A percentile compares a stretch with the other conserved stretches of the same genome.
Evolutionary conservation across 805 yeast genomes (phyloP).

Genomic region (Starmerella stellata): DNA sequence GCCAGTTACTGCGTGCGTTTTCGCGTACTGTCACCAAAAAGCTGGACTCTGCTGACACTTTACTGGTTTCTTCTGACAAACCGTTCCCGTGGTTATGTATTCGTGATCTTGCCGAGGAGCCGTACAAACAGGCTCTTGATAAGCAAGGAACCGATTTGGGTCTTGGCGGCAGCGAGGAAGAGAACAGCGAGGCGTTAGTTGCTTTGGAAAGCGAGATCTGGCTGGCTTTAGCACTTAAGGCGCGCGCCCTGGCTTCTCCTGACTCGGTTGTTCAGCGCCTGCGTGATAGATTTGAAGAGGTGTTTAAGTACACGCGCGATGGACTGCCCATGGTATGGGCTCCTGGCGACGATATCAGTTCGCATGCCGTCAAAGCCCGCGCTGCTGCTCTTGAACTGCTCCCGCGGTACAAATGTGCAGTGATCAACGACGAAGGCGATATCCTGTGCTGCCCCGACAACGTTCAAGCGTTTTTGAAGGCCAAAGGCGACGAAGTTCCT

Average conservation of each 20-base stretch:
- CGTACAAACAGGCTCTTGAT: slow-evolving; percentile 21
- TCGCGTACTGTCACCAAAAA: slow-evolving; percentile 20
- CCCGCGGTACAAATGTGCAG: slow-evolving; percentile 43
- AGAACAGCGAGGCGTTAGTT: slow-evolving; percentile 28
- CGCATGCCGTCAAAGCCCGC: slow-evolving; percentile 42
- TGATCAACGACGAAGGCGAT: slow-evolving; percentile 25
- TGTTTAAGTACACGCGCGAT: slow-evolving; percentile 62
- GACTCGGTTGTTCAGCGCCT: slow-evolving; percentile 49
- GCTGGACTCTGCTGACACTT: slow-evolving; percentile 22
- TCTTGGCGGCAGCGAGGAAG: slow-evolving; percentile 36
- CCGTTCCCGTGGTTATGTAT: slow-evolving; percentile 51
- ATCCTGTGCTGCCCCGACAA: slow-evolving; percentile 28
- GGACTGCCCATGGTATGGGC: slow-evolving; percentile 74
- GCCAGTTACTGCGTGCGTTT: slow-evolving; percentile 28
- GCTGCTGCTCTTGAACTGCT: slow-evolving; percentile 37
- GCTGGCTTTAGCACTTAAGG: slow-evolving; percentile 39
- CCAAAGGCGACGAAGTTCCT: slow-evolving; percentile 27
- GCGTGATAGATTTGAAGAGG: slow-evolving; percentile 65
- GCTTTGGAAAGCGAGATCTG: slow-evolving; percentile 42
- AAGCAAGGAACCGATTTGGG: slow-evolving; percentile 31
- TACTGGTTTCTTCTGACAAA: not conserved
- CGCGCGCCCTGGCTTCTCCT: slow-evolving; percentile 44
- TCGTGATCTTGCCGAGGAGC: slow-evolving; percentile 27
- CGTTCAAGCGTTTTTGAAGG: slow-evolving; percentile 32
- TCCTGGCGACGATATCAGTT: slow-evolving; percentile 53